Conservation (phyloP, 2,329 filamentous ascomycete species). For the Trichoderma asperellum region DNA sequence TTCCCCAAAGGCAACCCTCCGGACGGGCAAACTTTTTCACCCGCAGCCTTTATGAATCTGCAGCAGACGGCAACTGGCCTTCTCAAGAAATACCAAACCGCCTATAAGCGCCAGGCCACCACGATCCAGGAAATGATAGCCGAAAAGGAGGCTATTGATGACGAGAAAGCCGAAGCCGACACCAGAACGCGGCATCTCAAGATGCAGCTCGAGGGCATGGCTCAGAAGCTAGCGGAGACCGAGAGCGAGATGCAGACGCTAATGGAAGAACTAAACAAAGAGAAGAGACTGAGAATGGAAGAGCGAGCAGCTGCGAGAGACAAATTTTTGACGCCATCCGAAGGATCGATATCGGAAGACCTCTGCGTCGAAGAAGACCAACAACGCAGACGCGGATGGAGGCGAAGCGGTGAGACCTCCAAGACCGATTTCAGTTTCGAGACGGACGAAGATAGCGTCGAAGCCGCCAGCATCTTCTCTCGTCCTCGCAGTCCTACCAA, state of each 20-base stretch:
- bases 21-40: conserved; percentile 58
- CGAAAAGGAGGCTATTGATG: conserved; percentile 57
- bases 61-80: conserved; percentile 60
- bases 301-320: conserved; percentile 41
- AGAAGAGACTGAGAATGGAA: conserved; percentile 52
- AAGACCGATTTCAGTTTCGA: conserved; percentile 51
- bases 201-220: conserved; percentile 64
- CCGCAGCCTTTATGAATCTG: conserved; percentile 64
- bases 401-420: conserved; percentile 50
- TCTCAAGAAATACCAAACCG: conserved; percentile 59
- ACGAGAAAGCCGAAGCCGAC: conserved; percentile 61
- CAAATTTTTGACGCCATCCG: conserved; percentile 39
- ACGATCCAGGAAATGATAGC: conserved; percentile 56
- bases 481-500: conserved; percentile 61
- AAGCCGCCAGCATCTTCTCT: conserved; percentile 63
- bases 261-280: conserved; percentile 55
- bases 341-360: conserved; percentile 55
- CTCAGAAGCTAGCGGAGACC: conserved; percentile 56
- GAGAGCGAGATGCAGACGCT: conserved; percentile 56
- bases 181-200: conserved; percentile 58
- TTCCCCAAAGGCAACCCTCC: conserved; percentile 51
- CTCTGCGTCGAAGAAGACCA: conserved; percentile 58
- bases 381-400: conserved; percentile 45
- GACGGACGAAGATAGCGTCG: conserved; percentile 57
- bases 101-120: conserved; percentile 58